Conservation (phyloP, 768 basidiomycete genomes). For the Butyriboletus loyo region DNA sequence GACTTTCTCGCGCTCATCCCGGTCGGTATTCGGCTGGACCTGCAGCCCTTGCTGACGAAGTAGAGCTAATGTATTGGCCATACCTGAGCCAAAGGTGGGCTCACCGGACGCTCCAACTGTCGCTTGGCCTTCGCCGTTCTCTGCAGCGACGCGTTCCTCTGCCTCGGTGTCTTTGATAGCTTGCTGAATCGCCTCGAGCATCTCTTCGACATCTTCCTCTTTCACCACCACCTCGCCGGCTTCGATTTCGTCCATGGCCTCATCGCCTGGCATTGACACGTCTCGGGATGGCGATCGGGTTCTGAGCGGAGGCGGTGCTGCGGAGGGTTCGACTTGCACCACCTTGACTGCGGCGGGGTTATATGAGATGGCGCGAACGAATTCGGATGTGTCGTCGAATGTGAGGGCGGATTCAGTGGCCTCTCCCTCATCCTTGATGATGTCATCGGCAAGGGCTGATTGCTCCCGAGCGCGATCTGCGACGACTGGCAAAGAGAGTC, state of each 20-base stretch:
- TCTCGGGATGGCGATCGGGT: conserved; percentile 46
- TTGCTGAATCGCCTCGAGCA: conserved; percentile 76
- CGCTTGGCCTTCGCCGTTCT: conserved; percentile 29
- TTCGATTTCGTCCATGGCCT: conserved; percentile 70
- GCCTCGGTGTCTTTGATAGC: conserved; percentile 62
- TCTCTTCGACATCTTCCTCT: conserved; percentile 75
- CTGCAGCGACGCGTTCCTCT: conserved; percentile 42
- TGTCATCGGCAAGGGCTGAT: conserved; percentile 35
- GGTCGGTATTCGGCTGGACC: conserved; percentile 59
- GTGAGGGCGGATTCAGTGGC: conserved; percentile 53
- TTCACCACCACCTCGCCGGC: conserved; percentile 78
- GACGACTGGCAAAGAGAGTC: conserved; percentile 47
- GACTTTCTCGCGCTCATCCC: conserved; percentile 70
- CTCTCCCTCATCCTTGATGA: conserved; percentile 44
- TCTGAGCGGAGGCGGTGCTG: conserved; percentile 26
- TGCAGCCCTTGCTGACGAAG: conserved; percentile 92
- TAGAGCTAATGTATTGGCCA: conserved; percentile 86
- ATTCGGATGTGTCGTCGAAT: conserved; percentile 97
- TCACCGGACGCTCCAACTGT: conserved; percentile 68
- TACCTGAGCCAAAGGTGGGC: conserved; percentile 75
- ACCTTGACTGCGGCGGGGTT: conserved; percentile 54
- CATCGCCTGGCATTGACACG: conserved; percentile 60
- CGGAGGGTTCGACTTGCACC: conserved; percentile 40
- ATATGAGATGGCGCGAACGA: conserved; percentile 80
- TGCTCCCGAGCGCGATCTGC: conserved; percentile 58